Conservation (phyloP, 345 rosid species). For the Gossypium arboreum region DNA sequence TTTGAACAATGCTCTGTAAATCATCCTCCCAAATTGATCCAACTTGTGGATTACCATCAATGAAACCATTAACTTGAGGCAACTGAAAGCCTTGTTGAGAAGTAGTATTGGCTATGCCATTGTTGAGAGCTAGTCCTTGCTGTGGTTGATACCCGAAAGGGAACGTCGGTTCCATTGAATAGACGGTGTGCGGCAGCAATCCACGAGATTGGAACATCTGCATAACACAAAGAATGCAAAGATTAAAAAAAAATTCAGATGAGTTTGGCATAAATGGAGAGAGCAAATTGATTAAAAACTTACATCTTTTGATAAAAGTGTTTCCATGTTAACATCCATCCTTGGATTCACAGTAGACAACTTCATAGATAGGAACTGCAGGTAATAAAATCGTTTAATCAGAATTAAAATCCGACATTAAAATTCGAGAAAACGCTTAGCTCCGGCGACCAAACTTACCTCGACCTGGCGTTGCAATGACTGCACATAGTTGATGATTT, state of each 20-base stretch:
- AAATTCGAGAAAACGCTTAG: not conserved
- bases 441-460: conserved; percentile 34
- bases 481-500: conserved; percentile 94
- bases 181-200: conserved; percentile 34
- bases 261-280: not conserved
- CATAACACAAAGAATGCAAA: conserved; percentile 14
- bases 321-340: conserved; percentile 58
- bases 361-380: conserved; percentile 91
- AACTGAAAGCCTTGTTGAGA: conserved; percentile 31
- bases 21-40: conserved; percentile 69
- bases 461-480: conserved; percentile 92
- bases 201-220: conserved; percentile 55
- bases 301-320: conserved; percentile 67
- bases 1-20: conserved; percentile 76
- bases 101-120: conserved; percentile 24
- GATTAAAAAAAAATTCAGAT: conserved; percentile 3
- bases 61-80: conserved; percentile 37
- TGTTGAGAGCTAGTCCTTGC: conserved; percentile 35
- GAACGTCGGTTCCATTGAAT: conserved; percentile 48
- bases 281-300: conserved; percentile 11
- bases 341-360: conserved; percentile 76
- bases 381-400: conserved; percentile 5
- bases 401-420: not conserved
- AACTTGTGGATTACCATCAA: conserved; percentile 39
- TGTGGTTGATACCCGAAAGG: conserved; percentile 42